Conservation (phyloP, 2,329 filamentous ascomycete species). For the Cladosporium sphaerospermum region DNA sequence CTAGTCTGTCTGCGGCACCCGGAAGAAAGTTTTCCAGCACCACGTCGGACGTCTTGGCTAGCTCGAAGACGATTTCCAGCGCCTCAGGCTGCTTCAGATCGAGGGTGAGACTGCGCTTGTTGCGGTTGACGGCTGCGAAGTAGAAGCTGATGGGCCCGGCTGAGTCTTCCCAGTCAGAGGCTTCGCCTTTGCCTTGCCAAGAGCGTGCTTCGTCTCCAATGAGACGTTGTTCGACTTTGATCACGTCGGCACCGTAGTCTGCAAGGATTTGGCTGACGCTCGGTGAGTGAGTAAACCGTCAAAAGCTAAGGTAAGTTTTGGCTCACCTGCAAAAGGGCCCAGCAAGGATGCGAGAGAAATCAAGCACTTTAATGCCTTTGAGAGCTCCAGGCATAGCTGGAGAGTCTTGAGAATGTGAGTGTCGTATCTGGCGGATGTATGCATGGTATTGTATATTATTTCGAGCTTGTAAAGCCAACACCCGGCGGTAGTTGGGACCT, state of each 20-base stretch:
- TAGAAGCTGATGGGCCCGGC: conserved; percentile 35
- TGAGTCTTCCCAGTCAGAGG: conserved; percentile 24
- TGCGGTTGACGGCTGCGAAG: conserved; percentile 41
- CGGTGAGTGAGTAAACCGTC: neutral
- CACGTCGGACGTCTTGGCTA: conserved; percentile 35
- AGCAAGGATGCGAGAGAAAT: conserved; percentile 24
- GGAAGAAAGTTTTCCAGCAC: conserved; percentile 42
- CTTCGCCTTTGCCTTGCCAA: conserved; percentile 28
- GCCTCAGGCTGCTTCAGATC: conserved; percentile 36
- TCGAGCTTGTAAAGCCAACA: neutral
- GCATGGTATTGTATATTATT: too few species aligned
- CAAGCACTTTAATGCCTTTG: conserved; percentile 19
- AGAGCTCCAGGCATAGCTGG: conserved; percentile 13
- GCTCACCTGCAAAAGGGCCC: conserved; percentile 14
- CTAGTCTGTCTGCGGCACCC: conserved; percentile 36
- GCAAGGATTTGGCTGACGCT: conserved; percentile 19
- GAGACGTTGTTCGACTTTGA: conserved; percentile 26
- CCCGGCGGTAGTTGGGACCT: neutral
- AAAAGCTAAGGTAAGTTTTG: conserved; percentile 12
- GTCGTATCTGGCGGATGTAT: too few species aligned
- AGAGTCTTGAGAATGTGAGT: too few species aligned
- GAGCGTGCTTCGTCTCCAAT: conserved; percentile 26
- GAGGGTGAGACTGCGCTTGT: conserved; percentile 38
- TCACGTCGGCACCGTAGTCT: conserved; percentile 28
- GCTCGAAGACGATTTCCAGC: conserved; percentile 28